phyloP scores from a whole-genome alignment of 306 rosid species.

The Lablab purpureus region DNA sequence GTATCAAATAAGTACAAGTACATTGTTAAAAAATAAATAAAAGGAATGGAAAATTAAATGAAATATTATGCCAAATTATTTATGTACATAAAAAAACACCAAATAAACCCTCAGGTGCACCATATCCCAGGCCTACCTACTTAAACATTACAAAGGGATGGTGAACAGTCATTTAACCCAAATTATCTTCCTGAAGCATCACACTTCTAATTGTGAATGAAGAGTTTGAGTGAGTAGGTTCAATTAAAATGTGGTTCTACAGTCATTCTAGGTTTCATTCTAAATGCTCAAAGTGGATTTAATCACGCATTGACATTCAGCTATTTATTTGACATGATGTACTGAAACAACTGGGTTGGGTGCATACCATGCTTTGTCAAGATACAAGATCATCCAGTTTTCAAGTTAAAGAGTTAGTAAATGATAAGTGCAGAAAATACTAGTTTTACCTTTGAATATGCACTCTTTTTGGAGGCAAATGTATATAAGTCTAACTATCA shows the following conservation, averaged over 20 bases:
- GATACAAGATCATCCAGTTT: constrained; percentile 16
- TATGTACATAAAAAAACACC: background rate
- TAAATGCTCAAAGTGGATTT: constrained; percentile 7
- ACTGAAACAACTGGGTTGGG: background rate
- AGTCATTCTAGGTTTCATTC: constrained; percentile 31
- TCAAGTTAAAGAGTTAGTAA: background rate
- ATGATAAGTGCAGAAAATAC: too few species aligned
- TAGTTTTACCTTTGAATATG: too few species aligned
- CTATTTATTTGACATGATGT: background rate
- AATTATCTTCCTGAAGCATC: background rate
- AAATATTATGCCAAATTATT: constrained; percentile 3
- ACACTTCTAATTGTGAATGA: too few species aligned
- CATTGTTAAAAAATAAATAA: constrained; percentile 3
- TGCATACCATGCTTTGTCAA: background rate
- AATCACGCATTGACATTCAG: background rate
- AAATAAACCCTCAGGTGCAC: background rate
- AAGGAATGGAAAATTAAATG: background rate
- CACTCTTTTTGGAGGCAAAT: too few species aligned
- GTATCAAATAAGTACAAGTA: constrained; percentile 35
- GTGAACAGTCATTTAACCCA: background rate
- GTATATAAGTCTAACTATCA: too few species aligned
- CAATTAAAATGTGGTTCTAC: background rate
- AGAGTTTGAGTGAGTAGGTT: constrained; percentile 19
- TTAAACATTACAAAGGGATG: background rate
- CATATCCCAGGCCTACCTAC: background rate